phyloP scores from a whole-genome alignment of 495 filamentous ascomycete species.

The Tetracladium setigerum region DNA sequence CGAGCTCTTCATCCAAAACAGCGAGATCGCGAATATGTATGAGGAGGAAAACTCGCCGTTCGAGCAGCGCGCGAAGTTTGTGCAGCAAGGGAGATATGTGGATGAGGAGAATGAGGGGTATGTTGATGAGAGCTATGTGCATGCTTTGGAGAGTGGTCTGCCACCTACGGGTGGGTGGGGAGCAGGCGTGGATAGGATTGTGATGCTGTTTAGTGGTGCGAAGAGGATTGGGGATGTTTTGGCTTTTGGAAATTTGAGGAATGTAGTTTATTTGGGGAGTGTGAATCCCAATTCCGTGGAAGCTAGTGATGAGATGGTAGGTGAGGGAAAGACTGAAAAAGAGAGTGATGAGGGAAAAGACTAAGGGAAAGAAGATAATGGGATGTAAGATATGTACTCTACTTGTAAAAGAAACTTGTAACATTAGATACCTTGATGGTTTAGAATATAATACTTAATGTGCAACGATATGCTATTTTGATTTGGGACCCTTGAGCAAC shows the following conservation, averaged over 20 bases:
- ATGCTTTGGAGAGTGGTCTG: constrained; percentile 77
- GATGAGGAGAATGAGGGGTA: constrained; percentile 30
- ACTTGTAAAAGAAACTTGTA: no score
- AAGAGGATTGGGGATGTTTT: constrained; percentile 75
- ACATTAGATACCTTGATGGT: no score
- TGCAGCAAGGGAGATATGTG: constrained; percentile 35
- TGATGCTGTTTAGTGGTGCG: constrained; percentile 77
- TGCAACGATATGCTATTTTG: no score
- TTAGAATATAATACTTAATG: no score
- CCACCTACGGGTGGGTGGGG: constrained; percentile 97
- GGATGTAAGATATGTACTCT: no score
- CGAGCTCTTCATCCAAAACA: constrained; percentile 76
- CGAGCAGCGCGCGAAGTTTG: constrained; percentile 79
- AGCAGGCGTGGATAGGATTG: constrained; percentile 80
- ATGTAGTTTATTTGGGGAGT: constrained; percentile 37
- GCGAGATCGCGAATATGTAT: constrained; percentile 88
- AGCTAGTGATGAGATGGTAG: constrained; percentile 40
- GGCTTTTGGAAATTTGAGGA: constrained; percentile 78
- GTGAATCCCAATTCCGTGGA: constrained; percentile 59
- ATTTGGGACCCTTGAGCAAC: no score
- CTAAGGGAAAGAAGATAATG: no score
- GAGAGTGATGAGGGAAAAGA: no score
- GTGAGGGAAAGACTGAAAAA: not conserved
- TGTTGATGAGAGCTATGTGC: constrained; percentile 78
- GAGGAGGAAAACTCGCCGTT: constrained; percentile 95